Base-by-base conservation (phyloP, 176 grass and related monocot species). In the Pharus latifolius region DNA sequence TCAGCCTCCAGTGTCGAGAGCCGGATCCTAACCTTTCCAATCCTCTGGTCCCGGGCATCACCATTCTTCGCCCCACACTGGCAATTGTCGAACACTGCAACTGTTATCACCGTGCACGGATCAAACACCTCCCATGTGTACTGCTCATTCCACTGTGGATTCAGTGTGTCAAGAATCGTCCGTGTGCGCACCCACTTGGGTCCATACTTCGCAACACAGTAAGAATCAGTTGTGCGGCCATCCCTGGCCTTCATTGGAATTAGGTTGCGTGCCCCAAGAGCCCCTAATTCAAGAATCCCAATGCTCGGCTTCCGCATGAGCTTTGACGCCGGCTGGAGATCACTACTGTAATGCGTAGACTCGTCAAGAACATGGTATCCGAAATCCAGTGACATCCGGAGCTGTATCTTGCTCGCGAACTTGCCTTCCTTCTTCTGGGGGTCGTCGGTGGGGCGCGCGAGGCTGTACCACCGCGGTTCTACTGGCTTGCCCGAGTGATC, bases 41-140 rank as follows among this genome's bases (percentile, higher is more conserved):
- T 97, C 32, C 81, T 55, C 76, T 90, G 80, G 74, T 97, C 93
- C 48, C 74, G 74, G 48, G 38, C 71, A 28, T 84, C 83, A 0
- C 73, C 88, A 24, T 90, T 90, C 61, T 85, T 78, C 67, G 60
- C 65, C 53, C 57, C 69, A 26, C 89, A 63, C 38, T 97, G 93
- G 9, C 71, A 72, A 27, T 97, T 97, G 67, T 97, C 93, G 9
- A 97, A 97, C 18, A 92, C 93, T 2, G 85, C 89, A 12, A 97
- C 72, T 0, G 93, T 92, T 34, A 97, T 72, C 14, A 97, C 89
- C 8, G 94, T 97, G 75, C 89, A 97, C 1, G 93, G 93, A 71
- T 97, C 93, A 10, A 90, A 97, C 10, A 97, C 93, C 83, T 97
- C 93, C 93, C 93, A 97, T 0, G 89, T 97, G 65, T 92, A 92